phyloP scores from a whole-genome alignment of 306 rosid species.

The Castanopsis chinensis region DNA sequence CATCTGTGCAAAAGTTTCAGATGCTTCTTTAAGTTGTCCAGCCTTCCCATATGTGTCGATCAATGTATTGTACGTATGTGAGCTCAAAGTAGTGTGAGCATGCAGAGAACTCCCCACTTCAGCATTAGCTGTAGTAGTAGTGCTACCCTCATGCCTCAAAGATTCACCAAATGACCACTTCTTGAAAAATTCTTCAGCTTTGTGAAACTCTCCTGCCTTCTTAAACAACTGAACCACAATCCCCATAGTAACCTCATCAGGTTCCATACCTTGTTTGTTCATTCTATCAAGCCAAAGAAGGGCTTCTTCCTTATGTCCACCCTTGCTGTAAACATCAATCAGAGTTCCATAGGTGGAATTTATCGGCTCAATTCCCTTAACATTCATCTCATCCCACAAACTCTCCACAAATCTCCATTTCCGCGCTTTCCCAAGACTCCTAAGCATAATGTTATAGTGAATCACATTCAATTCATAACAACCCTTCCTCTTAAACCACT shows the following conservation, averaged over 20 bases:
- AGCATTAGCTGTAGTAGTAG: slow-evolving; percentile 4
- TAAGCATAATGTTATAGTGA: slow-evolving; percentile 71
- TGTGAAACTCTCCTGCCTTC: slow-evolving; percentile 74
- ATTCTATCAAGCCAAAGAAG: slow-evolving; percentile 76
- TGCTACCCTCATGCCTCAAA: slow-evolving; percentile 15
- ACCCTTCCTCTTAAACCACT: slow-evolving; percentile 68
- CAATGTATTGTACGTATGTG: slow-evolving; percentile 60
- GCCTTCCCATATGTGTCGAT: slow-evolving; percentile 75
- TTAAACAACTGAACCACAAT: slow-evolving; percentile 86
- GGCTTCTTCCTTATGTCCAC: slow-evolving; percentile 69
- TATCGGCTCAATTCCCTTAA: slow-evolving; percentile 53
- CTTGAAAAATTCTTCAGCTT: slow-evolving; percentile 74
- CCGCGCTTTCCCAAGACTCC: slow-evolving; percentile 58
- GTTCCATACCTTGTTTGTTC: slow-evolving; percentile 69
- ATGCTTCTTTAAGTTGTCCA: slow-evolving; percentile 60
- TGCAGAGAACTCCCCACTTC: slow-evolving; percentile 16
- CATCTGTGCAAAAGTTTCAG: slow-evolving; percentile 65
- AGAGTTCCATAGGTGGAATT: slow-evolving; percentile 81
- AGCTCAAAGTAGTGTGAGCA: slow-evolving; percentile 42
- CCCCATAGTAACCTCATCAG: slow-evolving; percentile 95
- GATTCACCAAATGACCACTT: slow-evolving; percentile 61
- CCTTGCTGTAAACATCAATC: slow-evolving; percentile 86
- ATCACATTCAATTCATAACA: slow-evolving; percentile 69
- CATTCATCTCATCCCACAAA: slow-evolving; percentile 72
- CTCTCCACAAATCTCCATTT: slow-evolving; percentile 55